Evolutionary conservation across 2,329 filamentous ascomycete species (phyloP).

Genomic region (Onygena corvina): DNA sequence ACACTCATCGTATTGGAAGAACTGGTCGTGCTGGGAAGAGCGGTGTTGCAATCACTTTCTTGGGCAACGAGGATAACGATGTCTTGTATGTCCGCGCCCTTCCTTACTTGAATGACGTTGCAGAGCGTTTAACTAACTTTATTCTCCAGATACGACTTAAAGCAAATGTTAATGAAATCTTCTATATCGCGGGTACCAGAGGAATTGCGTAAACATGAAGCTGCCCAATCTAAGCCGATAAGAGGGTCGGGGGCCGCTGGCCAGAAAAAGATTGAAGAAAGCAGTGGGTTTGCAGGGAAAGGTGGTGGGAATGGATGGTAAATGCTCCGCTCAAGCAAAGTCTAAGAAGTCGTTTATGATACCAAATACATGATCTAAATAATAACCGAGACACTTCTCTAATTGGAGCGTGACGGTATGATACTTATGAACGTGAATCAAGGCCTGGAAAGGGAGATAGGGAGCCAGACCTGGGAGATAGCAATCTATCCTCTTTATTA

Average conservation of each 20-base stretch:
- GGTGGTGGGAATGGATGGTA: constrained; percentile 16
- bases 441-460: too few species aligned
- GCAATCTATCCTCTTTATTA: too few species aligned
- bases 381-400: background rate
- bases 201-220: constrained; percentile 77
- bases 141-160: constrained; percentile 56
- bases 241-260: constrained; percentile 22
- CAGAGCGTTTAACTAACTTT: constrained; percentile 15
- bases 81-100: constrained; percentile 50
- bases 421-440: too few species aligned
- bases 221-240: constrained; percentile 71
- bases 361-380: background rate
- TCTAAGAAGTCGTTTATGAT: background rate
- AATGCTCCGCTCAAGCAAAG: too few species aligned
- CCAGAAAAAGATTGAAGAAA: constrained; percentile 39
- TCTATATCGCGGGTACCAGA: constrained; percentile 80
- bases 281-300: constrained; percentile 28
- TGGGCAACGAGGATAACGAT: constrained; percentile 80
- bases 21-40: constrained; percentile 96
- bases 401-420: background rate
- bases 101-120: background rate
- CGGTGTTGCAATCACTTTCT: constrained; percentile 90
- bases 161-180: constrained; percentile 90
- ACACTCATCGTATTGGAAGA: constrained; percentile 92
- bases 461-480: too few species aligned